phyloP scores from a whole-genome alignment of 2,329 filamentous ascomycete genomes.

The Xylaria hypoxylon region DNA sequence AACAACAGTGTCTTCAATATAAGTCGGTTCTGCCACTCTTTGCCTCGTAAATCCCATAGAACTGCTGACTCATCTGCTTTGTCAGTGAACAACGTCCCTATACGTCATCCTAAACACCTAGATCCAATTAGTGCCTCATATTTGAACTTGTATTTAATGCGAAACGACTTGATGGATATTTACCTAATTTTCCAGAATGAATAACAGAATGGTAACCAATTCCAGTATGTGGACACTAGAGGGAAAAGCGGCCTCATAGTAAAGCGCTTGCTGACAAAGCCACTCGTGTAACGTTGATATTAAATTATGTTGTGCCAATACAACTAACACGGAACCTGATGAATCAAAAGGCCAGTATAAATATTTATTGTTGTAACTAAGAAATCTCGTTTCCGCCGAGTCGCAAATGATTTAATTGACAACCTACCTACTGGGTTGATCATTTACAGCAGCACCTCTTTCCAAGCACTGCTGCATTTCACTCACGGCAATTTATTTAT shows the following conservation, averaged over 20 bases:
- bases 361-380: too few species aligned
- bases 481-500: too few species aligned
- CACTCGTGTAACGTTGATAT: background rate
- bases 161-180: background rate
- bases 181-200: too few species aligned
- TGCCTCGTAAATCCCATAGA: too few species aligned
- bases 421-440: too few species aligned
- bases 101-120: too few species aligned
- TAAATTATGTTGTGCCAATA: background rate
- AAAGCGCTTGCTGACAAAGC: slow-evolving; percentile 11
- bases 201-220: too few species aligned
- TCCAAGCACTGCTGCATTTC: too few species aligned
- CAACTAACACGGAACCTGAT: background rate
- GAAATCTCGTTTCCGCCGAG: too few species aligned
- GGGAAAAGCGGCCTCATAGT: background rate
- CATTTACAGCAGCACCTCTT: too few species aligned
- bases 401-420: too few species aligned
- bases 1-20: background rate
- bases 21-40: background rate
- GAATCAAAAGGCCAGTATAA: too few species aligned
- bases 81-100: background rate
- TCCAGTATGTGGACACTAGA: background rate
- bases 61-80: background rate
- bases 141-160: background rate
- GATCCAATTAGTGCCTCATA: background rate